phyloP scores from a whole-genome alignment of 768 basidiomycete genomes.

The Mrakia gelida region DNA sequence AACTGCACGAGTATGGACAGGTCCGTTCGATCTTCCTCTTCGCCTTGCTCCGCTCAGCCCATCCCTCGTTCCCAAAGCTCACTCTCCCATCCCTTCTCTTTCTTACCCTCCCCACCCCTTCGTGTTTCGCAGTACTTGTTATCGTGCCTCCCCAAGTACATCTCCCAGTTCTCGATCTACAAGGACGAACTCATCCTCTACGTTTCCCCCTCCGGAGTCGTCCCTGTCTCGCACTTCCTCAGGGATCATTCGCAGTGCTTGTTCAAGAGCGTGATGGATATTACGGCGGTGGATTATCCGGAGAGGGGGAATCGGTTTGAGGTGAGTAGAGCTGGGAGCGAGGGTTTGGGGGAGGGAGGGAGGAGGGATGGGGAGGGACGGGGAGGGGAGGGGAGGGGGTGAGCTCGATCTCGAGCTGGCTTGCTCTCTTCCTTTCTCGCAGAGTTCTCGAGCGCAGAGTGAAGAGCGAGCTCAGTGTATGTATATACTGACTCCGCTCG shows the following conservation, averaged over 20 bases:
- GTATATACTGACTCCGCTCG: too few species aligned
- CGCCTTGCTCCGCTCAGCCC: not conserved
- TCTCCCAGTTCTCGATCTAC: constrained; percentile 95
- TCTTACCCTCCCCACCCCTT: not conserved
- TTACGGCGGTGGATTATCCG: constrained; percentile 92
- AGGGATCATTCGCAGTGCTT: constrained; percentile 94
- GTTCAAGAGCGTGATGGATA: constrained; percentile 87
- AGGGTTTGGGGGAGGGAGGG: not conserved
- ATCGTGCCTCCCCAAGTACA: constrained; percentile 90
- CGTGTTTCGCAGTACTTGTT: constrained; percentile 57
- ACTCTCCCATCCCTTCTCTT: not conserved
- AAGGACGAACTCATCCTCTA: constrained; percentile 94
- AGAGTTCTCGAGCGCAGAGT: too few species aligned
- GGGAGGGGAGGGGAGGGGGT: not conserved
- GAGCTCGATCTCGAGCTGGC: not conserved
- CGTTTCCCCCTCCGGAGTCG: constrained; percentile 69
- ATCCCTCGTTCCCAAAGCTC: not conserved
- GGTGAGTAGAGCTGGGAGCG: constrained; percentile 32
- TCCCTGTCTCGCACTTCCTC: constrained; percentile 84
- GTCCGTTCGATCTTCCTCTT: not conserved
- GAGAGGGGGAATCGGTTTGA: constrained; percentile 81
- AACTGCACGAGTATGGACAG: constrained; percentile 84
- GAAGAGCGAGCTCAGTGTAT: too few species aligned
- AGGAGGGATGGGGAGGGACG: not conserved
- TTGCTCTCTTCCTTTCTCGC: too few species aligned